Percentiles rank a stretch among this genome's conserved stretches.
Conservation (phyloP, 2,329 filamentous ascomycete species). For the Aspergillus uvarum region DNA sequence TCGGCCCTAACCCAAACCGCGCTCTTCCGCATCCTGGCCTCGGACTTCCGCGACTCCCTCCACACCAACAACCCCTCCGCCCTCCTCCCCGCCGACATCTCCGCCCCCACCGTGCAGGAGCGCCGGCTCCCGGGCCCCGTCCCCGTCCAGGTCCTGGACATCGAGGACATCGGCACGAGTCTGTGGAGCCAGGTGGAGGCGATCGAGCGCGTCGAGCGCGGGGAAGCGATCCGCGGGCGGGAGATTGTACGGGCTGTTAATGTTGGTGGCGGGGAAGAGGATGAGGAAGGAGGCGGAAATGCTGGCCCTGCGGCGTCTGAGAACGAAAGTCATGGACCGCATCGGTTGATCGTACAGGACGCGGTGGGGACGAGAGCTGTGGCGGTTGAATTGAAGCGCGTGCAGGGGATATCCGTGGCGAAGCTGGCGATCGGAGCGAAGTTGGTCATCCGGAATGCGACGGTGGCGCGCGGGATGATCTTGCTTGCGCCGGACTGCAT, state of each 20-base stretch:
- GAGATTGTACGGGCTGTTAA: slow-evolving; percentile 75
- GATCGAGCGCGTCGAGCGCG: slow-evolving; percentile 54
- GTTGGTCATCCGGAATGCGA: slow-evolving; percentile 66
- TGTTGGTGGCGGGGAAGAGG: slow-evolving; percentile 44
- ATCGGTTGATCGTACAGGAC: slow-evolving; percentile 83
- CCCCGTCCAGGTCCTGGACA: slow-evolving; percentile 77
- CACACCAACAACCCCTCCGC: slow-evolving; percentile 46
- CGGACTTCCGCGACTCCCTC: slow-evolving; percentile 69
- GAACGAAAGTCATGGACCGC: slow-evolving; percentile 54
- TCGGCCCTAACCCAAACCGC: slow-evolving; percentile 75
- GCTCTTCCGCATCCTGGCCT: slow-evolving; percentile 73
- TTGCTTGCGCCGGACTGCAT: slow-evolving; percentile 70
- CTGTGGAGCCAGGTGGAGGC: slow-evolving; percentile 86
- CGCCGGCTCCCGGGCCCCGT: slow-evolving; percentile 60
- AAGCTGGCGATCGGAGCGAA: slow-evolving; percentile 75
- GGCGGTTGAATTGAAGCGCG: slow-evolving; percentile 68
- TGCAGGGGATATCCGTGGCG: slow-evolving; percentile 63
- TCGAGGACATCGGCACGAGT: slow-evolving; percentile 77
- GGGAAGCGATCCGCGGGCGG: slow-evolving; percentile 61
- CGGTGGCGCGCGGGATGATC: slow-evolving; percentile 71
- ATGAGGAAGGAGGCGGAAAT: slow-evolving; percentile 11
- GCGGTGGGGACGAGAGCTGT: slow-evolving; percentile 66
- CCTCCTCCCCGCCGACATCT: slow-evolving; percentile 59
- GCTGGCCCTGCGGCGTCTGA: background rate
- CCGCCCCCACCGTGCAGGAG: slow-evolving; percentile 56